Evolutionary conservation across 192 early-diverging fungal species (phyloP), one percentile per base, ranked within the genome.

Genomic region (Coemansia pectinata): DNA sequence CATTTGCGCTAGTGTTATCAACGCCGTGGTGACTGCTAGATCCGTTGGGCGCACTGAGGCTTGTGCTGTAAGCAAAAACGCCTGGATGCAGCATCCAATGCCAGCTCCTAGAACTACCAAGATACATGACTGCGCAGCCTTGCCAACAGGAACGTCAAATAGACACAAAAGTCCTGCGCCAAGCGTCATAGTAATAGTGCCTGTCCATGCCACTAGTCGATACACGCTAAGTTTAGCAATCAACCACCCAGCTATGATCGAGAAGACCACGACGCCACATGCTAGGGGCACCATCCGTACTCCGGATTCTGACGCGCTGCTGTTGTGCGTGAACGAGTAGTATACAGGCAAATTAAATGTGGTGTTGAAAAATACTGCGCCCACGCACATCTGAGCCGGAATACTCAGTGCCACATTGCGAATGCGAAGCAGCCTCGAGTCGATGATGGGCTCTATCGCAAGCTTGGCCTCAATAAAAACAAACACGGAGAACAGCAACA

Each of bases 401-500:
- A 82, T 76, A 44, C 76, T 68, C 65, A 83, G 60, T n/a, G 76
- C 67, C 33, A 83, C 77, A 38, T 85, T 89, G 73, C 89, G 88
- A 50, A 87, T 87, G 64, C 85, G 86, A 36, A 90, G 86, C 25
- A 90, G 63, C 39, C 90, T 76, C 5, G 85, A 84, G 58, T 88
- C 85, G 21, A 95, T 89, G n/a, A 95, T 87, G n/a, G 96, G 91
- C 70, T 95, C 90, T 0, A 85, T 67, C 0, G 94, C 91, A 19
- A 87, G 74, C 67, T 85, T 87, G 47, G 86, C 72, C 75, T 96
- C 92, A 29, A 92, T 83, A 65, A 82, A 86, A 3, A 88, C 74
- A 65, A 93, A 93, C 23, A 85, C 76, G 8, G 53, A 69, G 0
- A 89, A 72, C 4, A 91, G 38, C 44, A 88, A 57, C 38, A 83